Evolutionary conservation across 2,329 filamentous ascomycete genomes (phyloP).

Genomic region (Gaeumannomyces tritici): DNA sequence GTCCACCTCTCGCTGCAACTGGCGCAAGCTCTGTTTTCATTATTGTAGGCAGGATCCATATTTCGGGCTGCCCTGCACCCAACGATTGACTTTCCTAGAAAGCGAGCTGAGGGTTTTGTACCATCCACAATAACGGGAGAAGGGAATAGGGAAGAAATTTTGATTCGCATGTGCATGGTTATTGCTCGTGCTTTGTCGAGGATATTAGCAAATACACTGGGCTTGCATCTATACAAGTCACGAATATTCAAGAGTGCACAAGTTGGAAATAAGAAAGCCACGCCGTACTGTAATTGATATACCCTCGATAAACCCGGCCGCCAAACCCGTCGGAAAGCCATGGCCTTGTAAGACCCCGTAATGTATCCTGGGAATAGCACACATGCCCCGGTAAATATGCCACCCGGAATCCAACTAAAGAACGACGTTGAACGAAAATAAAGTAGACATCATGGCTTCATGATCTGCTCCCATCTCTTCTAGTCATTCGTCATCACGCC

Average conservation of each 20-base stretch:
- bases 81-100: not conserved
- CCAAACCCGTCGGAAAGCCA: not conserved
- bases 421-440: not conserved
- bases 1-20: not conserved
- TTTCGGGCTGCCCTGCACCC: not conserved
- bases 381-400: not conserved
- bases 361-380: not conserved
- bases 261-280: not conserved
- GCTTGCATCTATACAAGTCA: too few species aligned
- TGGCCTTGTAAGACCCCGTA: not conserved
- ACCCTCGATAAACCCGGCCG: not conserved
- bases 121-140: not conserved
- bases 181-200: too few species aligned
- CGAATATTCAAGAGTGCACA: not conserved
- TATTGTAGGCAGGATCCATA: too few species aligned
- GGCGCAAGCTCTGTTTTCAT: not conserved
- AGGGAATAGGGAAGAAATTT: not conserved
- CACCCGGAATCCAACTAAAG: not conserved
- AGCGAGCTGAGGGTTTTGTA: not conserved
- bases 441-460: slow-evolving; percentile 1
- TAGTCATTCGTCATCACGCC: not conserved
- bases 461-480: not conserved
- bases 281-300: not conserved
- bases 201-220: too few species aligned
- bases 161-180: too few species aligned